These are phyloP conservation scores for Trichoderma reesei DNA, from an alignment of 495 filamentous ascomycete genomes.

Conservation along the genomic window DNA sequence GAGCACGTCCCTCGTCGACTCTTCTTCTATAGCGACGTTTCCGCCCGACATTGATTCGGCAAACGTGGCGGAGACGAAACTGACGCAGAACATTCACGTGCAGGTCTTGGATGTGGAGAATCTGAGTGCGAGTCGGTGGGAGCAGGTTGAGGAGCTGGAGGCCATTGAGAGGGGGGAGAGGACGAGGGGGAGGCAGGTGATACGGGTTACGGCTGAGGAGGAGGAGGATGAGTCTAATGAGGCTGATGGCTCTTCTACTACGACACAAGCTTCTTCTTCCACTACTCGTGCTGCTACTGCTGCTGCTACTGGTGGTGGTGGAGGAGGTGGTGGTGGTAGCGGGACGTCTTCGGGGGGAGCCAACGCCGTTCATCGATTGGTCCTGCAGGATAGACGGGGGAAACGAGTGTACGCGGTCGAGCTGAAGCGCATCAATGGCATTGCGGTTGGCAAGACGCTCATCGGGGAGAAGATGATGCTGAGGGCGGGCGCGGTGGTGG, in stretches of 20 bases:
- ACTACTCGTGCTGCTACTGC: neutral
- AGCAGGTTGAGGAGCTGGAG: conserved; percentile 80
- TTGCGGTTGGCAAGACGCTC: conserved; percentile 53
- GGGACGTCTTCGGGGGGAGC: conserved; percentile 11
- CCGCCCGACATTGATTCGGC: conserved; percentile 47
- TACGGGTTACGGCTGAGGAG: conserved; percentile 53
- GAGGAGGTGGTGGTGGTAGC: too few species aligned
- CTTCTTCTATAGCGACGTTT: conserved; percentile 35
- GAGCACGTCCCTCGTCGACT: conserved; percentile 32
- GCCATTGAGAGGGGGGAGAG: conserved; percentile 72
- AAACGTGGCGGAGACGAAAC: conserved; percentile 39
- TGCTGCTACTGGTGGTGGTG: too few species aligned
- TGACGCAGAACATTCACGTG: conserved; percentile 54
- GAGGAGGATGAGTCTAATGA: conserved; percentile 24
- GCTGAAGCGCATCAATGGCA: conserved; percentile 50
- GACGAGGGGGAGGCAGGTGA: conserved; percentile 70
- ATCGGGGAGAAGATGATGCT: conserved; percentile 80
- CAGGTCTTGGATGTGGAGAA: conserved; percentile 84
- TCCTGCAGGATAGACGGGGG: conserved; percentile 72
- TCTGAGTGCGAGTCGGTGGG: conserved; percentile 64
- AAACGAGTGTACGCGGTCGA: conserved; percentile 65
- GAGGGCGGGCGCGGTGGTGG: conserved; percentile 49
- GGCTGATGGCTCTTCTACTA: neutral
- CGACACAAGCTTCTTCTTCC: conserved; percentile 7
- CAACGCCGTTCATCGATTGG: conserved; percentile 64